Evolutionary conservation across 352 stramenopile genomes (phyloP), one percentile per base, ranked within the genome.

Genomic region (Phytophthora sp.): DNA sequence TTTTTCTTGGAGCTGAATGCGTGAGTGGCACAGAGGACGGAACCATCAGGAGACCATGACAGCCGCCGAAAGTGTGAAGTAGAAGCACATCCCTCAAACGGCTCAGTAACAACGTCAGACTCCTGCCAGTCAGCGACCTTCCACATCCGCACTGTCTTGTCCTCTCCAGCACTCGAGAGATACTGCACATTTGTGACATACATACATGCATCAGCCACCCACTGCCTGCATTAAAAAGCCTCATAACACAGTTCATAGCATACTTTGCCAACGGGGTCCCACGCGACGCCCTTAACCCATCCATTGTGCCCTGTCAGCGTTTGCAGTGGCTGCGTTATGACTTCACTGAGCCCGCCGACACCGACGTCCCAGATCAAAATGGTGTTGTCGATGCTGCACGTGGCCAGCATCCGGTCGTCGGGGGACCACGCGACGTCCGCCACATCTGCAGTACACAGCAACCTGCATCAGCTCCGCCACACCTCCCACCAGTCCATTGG

Each of bases 1-100:
- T 96, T 91, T 62, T 93, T 92, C 74, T 94, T 95, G 13, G 88
- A 96, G 50, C 76, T 90, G 69, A 91, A 94, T 34, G 84, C 88
- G 51, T 96, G 88, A 1, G 88, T 96, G 5, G 82, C 79, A 60
- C 88, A 94, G 5, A 96, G 69, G 12, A 86, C 76, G 0, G 84
- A 92, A 1, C 88, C 88, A 34, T 96, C 86, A 5, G 88, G 88
- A 4, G 88, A 92, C 88, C 88, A 96, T 34, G 86, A 94, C 9
- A 94, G 62, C 1, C 88, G 84, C 7, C 88, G 84, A 38, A 96
- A 96, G 49, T 96, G 82, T 11, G 88, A 96, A 3, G 75, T 94
- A 0, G 82, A 91, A 15, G 88, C 79, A 54, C 85, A 93, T 10
- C 71, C 43, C 48, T 93, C 82, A 43, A 96, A 96, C 11, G 88